A percentile compares a stretch with the other conserved stretches of the same genome.
These are phyloP conservation scores for Cnidoscolus chayamansa DNA, from an alignment of 441 rosid genomes.

Conservation along the genomic window DNA sequence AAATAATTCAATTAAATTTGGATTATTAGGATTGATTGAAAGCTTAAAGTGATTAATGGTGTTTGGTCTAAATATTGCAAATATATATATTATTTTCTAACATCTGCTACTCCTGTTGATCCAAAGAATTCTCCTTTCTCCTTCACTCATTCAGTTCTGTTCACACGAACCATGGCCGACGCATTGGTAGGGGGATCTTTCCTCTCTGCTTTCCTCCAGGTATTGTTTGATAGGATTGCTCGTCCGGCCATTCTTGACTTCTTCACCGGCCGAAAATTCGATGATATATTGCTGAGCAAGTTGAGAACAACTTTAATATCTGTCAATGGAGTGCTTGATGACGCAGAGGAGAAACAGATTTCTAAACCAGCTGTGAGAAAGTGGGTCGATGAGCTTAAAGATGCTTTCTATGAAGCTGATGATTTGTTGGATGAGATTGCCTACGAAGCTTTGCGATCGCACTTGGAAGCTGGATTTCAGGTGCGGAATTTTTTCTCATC, in stretches of 20 bases:
- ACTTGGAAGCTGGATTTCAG: not conserved
- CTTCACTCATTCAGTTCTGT: no score
- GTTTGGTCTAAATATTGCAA: no score
- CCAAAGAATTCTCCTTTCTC: no score
- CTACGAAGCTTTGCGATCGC: not conserved
- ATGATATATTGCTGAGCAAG: not conserved
- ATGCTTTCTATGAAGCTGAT: conserved; percentile 20
- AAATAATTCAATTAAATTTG: no score
- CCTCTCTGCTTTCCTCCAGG: conserved; percentile 13
- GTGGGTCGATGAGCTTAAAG: conserved; percentile 19
- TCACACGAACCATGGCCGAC: not conserved
- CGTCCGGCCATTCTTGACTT: not conserved
- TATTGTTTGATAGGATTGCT: conserved; percentile 6
- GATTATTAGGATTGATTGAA: no score
- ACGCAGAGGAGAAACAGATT: conserved; percentile 18
- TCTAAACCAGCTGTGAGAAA: not conserved
- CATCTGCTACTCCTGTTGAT: no score
- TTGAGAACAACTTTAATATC: not conserved
- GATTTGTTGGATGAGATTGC: conserved; percentile 16
- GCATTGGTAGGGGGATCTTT: conserved; percentile 9
- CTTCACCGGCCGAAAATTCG: conserved; percentile 2
- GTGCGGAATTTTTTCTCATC: not conserved
- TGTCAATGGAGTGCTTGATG: conserved; percentile 8
- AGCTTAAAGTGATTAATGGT: no score
- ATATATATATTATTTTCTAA: no score